Percentiles rank a stretch among this genome's conserved stretches.
phyloP scores from a whole-genome alignment of 1,284 basidiomycete species.

The Trametes pubescens region DNA sequence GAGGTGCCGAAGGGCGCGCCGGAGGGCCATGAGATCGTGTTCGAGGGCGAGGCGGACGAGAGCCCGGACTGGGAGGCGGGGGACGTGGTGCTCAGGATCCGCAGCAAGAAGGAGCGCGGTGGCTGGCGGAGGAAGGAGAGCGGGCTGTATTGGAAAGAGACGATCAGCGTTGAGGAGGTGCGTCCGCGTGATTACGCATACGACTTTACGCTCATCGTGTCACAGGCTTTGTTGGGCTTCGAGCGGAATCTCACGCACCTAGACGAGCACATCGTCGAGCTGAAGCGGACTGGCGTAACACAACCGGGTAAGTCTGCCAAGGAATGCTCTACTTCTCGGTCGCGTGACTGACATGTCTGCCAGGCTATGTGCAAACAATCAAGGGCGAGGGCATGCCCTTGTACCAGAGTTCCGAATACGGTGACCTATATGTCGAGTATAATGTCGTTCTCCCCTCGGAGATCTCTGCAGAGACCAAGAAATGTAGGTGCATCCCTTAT shows the following conservation, averaged over 20 bases:
- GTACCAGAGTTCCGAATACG: conserved; percentile 67
- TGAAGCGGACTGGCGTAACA: conserved; percentile 81
- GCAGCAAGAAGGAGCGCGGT: conserved; percentile 78
- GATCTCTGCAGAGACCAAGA: conserved; percentile 68
- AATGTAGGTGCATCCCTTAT: conserved; percentile 57
- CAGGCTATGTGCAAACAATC: conserved; percentile 86
- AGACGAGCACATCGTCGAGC: conserved; percentile 82
- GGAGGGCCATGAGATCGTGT: conserved; percentile 91
- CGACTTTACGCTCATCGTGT: conserved; percentile 9
- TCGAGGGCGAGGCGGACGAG: conserved; percentile 94
- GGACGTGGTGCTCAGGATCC: conserved; percentile 86
- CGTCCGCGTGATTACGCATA: conserved; percentile 30
- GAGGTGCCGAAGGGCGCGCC: conserved; percentile 90
- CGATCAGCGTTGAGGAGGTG: conserved; percentile 90
- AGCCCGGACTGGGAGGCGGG: conserved; percentile 93
- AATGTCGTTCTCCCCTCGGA: conserved; percentile 85
- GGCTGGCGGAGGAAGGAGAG: conserved; percentile 89
- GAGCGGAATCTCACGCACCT: conserved; percentile 88
- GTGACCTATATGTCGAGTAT: conserved; percentile 92
- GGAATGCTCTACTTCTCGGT: not conserved
- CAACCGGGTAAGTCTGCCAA: conserved; percentile 74
- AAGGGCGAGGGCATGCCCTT: conserved; percentile 91
- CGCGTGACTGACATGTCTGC: not conserved
- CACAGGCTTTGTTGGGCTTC: conserved; percentile 82
- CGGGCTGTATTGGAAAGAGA: conserved; percentile 90